Base-by-base conservation (phyloP, 352 stramenopile genomes). In the Pythium phragmitis region DNA sequence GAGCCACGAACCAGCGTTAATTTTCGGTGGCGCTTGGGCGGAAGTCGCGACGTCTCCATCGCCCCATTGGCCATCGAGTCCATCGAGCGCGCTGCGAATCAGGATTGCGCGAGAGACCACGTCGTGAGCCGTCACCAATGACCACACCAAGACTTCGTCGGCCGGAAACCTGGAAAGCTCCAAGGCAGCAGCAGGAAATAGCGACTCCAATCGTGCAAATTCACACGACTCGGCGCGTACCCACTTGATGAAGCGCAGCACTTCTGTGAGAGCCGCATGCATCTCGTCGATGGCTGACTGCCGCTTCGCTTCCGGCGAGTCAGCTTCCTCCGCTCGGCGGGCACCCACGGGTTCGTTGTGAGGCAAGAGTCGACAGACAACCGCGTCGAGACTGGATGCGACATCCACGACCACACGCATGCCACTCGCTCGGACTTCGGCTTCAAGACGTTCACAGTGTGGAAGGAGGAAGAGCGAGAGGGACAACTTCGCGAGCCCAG, bases 361-460 rank as follows among this genome's bases (percentile, higher is more conserved):
- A 14, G 36, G 51, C 12, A 57, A 23, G 19, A 47, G 13, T 1
- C 34, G 21, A 4, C 51, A 7, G 16, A 67, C 62, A 14, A 69
- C 30, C 7, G 37, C 28, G 26, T 63, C 43, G 14, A 69, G 56
- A 28, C 7, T 59, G 1, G 33, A 37, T 3, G 50, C 37, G 9
- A 79, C 62, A 48, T 76, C 67, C 7, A 39, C 42, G 39, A 77
- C 58, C 26, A 39, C 39, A n/a, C 55, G 56, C n/a, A 72, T 23
- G 4, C n/a, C 60, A 28, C 59, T 28, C 7, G 37, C 4, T 3
- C n/a, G 8, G 6, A 26, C 36, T 12, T 28, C 23, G 8, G 58
- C 23, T 16, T 59, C 55, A 6, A 68, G 16, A 0, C 45, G 37
- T 5, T 53, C 58, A 45, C 11, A 19, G 28, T 51, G 41, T 21